These are phyloP conservation scores for Fraxinus paxiana DNA, from an alignment of 305 asterid species.

Conservation along the genomic window DNA sequence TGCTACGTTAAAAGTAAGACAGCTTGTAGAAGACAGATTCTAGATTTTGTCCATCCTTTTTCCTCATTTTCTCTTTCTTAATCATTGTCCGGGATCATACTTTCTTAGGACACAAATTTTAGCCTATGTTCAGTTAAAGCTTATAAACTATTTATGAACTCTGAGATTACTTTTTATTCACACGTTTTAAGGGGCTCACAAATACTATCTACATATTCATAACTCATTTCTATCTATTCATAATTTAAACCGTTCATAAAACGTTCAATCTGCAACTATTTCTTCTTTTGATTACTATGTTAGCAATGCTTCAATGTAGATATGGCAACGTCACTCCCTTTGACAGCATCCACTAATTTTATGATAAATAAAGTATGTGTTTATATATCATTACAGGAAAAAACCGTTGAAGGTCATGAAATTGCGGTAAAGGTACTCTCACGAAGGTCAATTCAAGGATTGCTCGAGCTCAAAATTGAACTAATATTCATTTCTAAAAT, in stretches of 20 bases:
- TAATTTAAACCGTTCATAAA: too few species aligned
- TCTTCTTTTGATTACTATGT: constrained; percentile 24
- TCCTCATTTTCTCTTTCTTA: neutral
- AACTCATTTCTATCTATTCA: neutral
- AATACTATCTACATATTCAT: neutral
- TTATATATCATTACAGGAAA: constrained; percentile 25
- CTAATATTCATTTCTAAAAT: constrained; percentile 45
- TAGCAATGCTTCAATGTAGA: neutral
- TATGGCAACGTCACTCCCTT: neutral
- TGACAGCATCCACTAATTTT: neutral
- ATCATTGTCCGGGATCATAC: neutral
- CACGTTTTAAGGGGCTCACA: neutral
- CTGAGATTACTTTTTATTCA: too few species aligned
- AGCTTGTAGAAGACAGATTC: constrained; percentile 6
- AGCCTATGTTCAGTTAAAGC: neutral
- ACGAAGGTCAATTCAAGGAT: constrained; percentile 41
- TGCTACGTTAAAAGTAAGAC: neutral
- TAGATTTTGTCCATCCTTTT: constrained; percentile 19
- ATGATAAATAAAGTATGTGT: neutral
- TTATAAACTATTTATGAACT: neutral
- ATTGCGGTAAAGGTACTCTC: constrained; percentile 50
- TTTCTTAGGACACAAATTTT: neutral
- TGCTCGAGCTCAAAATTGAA: constrained; percentile 51
- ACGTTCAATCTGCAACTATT: neutral
- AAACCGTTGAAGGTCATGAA: constrained; percentile 37